phyloP scores from a whole-genome alignment of 2,329 filamentous ascomycete genomes.

The Trichoderma sp. region DNA sequence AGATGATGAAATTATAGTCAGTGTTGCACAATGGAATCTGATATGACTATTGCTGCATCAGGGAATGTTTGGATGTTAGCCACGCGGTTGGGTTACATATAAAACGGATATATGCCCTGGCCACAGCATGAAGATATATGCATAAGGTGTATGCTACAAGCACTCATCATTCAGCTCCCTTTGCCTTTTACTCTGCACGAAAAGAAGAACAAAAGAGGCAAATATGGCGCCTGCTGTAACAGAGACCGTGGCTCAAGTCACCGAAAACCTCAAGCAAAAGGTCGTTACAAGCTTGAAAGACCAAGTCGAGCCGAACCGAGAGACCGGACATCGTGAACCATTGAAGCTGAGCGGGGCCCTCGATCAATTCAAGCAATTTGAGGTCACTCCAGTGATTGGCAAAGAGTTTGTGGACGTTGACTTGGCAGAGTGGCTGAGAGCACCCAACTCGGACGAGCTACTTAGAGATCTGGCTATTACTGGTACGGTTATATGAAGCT shows the following conservation, averaged over 20 bases:
- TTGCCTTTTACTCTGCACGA: neutral
- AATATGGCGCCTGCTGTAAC: slow-evolving; percentile 17
- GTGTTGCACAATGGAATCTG: slow-evolving; percentile 11
- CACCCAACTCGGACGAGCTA: slow-evolving; percentile 47
- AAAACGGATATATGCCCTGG: neutral
- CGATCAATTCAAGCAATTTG: slow-evolving; percentile 41
- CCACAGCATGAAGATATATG: neutral
- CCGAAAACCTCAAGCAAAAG: slow-evolving; percentile 14
- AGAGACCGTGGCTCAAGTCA: slow-evolving; percentile 10
- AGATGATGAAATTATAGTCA: slow-evolving; percentile 23
- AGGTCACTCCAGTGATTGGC: slow-evolving; percentile 53
- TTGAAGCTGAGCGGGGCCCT: slow-evolving; percentile 31
- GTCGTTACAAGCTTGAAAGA: neutral
- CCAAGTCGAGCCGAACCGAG: neutral
- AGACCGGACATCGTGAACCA: slow-evolving; percentile 13
- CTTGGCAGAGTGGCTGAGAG: slow-evolving; percentile 38
- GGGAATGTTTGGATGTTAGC: neutral
- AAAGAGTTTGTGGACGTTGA: slow-evolving; percentile 48
- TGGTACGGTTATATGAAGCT: slow-evolving; percentile 26
- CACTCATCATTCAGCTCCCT: neutral
- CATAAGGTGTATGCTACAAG: neutral
- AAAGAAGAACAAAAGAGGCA: neutral
- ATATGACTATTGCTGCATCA: neutral
- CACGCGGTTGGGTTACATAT: neutral
- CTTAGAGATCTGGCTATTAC: slow-evolving; percentile 58